Evolutionary conservation across 306 rosid genomes (phyloP).

Genomic region (Quercus dentata): DNA sequence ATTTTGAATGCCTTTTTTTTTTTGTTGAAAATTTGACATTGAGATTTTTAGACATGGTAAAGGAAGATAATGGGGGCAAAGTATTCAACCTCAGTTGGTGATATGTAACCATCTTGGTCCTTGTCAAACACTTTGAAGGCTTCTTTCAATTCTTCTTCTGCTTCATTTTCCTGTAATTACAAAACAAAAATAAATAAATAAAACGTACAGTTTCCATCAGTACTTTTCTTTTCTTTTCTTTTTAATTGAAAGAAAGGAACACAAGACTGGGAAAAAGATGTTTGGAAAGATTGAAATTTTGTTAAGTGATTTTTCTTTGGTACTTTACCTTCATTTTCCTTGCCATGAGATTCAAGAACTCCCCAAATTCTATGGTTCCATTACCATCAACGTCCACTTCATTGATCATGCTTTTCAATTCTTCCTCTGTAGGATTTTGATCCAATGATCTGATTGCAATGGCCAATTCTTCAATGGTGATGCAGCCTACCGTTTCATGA

Average conservation of each 20-base stretch:
- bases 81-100: conserved; percentile 51
- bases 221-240: not conserved
- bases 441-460: conserved; percentile 53
- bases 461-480: conserved; percentile 56
- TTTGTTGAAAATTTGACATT: too few species aligned
- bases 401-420: conserved; percentile 49
- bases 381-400: conserved; percentile 51
- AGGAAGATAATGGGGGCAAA: not conserved
- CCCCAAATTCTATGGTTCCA: conserved; percentile 64
- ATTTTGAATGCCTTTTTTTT: too few species aligned
- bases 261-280: not conserved
- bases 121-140: conserved; percentile 66
- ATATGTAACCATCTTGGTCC: conserved; percentile 67
- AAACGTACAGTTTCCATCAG: not conserved
- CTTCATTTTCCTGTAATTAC: conserved; percentile 41
- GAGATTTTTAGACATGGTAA: too few species aligned
- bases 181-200: too few species aligned
- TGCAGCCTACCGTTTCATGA: conserved; percentile 38
- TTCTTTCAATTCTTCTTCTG: conserved; percentile 54
- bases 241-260: not conserved
- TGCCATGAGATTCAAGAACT: conserved; percentile 66
- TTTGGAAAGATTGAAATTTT: not conserved
- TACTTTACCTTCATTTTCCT: conserved; percentile 49
- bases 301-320: not conserved
- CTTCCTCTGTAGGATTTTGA: conserved; percentile 51